Evolutionary conservation across 2,329 filamentous ascomycete genomes (phyloP), one percentile per base, ranked within the genome.

Genomic region (Gaeumannomyces sp.): DNA sequence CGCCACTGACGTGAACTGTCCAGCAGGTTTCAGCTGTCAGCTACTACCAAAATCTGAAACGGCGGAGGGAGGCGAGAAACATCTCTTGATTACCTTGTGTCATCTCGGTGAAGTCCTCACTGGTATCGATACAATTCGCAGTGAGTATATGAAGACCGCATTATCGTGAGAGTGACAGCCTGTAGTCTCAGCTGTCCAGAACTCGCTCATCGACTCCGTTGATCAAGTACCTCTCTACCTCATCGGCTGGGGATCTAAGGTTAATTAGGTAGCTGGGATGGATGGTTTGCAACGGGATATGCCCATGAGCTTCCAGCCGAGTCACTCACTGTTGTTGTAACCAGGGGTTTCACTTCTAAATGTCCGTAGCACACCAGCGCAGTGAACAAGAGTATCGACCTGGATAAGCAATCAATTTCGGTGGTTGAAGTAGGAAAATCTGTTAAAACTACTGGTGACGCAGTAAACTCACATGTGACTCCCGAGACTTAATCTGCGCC

Each of bases 321-420:
- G n/a, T 3, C 19, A 14, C 65, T 19, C 62, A 69, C 68, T 60
- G 64, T 69, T 58, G 28, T 68, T 68, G 58, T 68, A 64, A 38
- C 70, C 67, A 8, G 64, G 64, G 8, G 69, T 66, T 31, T 50
- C 60, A 27, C 69, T 63, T 50, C 68, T 65, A 67, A 68, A 70
- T 8, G 69, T 66, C 59, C 66, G 69, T 60, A 69, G 70, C 5
- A 73, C 67, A 8, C 71, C 71, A 11, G 71, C 71, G 64, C 70
- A 71, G 63, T 72, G 72, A 63, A 73, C 66, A 8, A 73, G 67
- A 1, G 70, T 72, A 58, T 72, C 71, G 31, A 73, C 65, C 68
- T 70, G 29, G 4, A 53, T 4, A n/a, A 7, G 45, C 45, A 53
- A 4, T n/a, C 45, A 53, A n/a, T 3, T 8, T 53, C n/a, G 45